These are phyloP conservation scores for Lignosus rhinocerotis DNA, from an alignment of 1,284 basidiomycete genomes.

Conservation along the genomic window DNA sequence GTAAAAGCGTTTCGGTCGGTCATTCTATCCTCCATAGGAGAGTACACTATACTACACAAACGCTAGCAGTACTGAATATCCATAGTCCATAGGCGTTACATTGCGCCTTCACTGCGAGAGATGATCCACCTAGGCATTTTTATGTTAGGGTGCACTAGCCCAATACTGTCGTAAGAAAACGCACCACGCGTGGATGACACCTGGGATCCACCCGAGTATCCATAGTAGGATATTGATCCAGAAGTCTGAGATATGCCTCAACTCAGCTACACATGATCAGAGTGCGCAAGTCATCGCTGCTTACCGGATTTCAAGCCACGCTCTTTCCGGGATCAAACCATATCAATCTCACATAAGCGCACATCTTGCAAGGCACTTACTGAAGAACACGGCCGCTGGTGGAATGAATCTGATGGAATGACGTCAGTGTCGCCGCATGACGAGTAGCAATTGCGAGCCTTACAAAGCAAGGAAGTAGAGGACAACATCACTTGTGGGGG, in stretches of 20 bases:
- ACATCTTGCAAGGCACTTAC: slow-evolving; percentile 33
- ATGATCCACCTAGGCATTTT: slow-evolving; percentile 42
- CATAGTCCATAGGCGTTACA: background rate
- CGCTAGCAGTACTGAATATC: background rate
- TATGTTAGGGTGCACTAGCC: background rate
- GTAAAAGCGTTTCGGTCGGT: too few relatives aligned
- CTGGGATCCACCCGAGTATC: slow-evolving; percentile 60
- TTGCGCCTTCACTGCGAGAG: slow-evolving; percentile 34
- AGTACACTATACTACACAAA: background rate
- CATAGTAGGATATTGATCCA: slow-evolving; percentile 56
- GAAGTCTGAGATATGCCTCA: slow-evolving; percentile 39
- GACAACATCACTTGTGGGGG: slow-evolving; percentile 40
- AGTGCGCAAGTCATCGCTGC: background rate
- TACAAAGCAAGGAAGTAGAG: slow-evolving; percentile 54
- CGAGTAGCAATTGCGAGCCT: slow-evolving; percentile 18
- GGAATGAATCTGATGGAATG: slow-evolving; percentile 45
- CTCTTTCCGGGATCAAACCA: slow-evolving; percentile 30
- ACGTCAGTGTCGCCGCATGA: background rate
- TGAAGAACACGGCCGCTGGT: slow-evolving; percentile 53
- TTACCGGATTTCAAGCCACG: slow-evolving; percentile 42
- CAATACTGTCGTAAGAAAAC: background rate
- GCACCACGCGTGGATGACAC: slow-evolving; percentile 58
- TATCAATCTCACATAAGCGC: background rate
- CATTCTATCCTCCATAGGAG: too few relatives aligned
- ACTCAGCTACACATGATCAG: background rate